These are phyloP conservation scores for Dalechampia spathulata DNA, from an alignment of 441 rosid species.

Conservation along the genomic window DNA sequence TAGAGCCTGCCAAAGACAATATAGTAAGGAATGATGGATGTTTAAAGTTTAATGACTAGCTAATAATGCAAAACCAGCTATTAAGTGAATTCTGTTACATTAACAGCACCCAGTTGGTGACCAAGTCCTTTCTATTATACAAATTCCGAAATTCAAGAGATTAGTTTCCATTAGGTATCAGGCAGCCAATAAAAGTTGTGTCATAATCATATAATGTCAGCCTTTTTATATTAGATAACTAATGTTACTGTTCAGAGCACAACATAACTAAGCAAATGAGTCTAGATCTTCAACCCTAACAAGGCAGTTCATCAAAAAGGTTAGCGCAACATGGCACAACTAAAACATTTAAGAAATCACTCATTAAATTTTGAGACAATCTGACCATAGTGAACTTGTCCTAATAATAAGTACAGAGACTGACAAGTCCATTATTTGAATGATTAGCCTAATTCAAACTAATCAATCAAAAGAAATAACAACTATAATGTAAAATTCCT, in stretches of 20 bases:
- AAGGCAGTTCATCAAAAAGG: neutral
- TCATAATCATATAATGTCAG: neutral
- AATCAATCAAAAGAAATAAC: neutral
- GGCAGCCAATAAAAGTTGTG: neutral
- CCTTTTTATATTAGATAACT: neutral
- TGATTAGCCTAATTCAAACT: neutral
- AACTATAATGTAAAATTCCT: neutral
- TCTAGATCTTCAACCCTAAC: neutral
- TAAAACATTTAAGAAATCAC: neutral
- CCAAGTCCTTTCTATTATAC: neutral
- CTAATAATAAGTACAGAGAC: neutral
- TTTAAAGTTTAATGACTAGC: neutral
- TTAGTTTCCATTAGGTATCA: neutral
- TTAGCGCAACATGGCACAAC: neutral
- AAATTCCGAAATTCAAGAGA: neutral
- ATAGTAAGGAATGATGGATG: constrained; percentile 8
- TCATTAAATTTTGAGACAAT: neutral
- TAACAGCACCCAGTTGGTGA: neutral
- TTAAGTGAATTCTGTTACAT: neutral
- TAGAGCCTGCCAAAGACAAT: constrained; percentile 69
- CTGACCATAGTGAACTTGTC: neutral
- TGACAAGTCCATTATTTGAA: neutral
- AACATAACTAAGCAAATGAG: neutral
- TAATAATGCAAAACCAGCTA: neutral
- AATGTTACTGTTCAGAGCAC: neutral